A percentile compares a stretch with the other conserved stretches of the same genome.
phyloP scores from a whole-genome alignment of 2,329 filamentous ascomycete species.

The Scedosporium boydii region DNA sequence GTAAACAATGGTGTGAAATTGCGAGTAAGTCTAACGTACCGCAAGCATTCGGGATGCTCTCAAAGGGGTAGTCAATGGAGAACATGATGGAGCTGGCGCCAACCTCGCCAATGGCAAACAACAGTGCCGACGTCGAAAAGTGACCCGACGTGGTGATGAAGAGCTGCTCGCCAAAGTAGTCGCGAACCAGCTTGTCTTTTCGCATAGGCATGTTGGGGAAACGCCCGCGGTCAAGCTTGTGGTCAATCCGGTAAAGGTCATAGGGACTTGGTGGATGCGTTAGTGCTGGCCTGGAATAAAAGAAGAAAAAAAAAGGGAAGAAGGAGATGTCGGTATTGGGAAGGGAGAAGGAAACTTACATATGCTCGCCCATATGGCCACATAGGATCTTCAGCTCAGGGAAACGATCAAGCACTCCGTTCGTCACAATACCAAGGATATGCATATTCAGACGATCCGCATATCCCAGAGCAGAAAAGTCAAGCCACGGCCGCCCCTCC shows the following conservation, averaged over 20 bases:
- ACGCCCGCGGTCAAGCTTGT: background rate
- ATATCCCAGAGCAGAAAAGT: background rate
- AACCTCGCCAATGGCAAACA: slow-evolving; percentile 2
- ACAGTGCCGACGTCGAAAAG: background rate
- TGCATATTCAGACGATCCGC: slow-evolving; percentile 12
- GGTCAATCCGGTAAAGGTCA: background rate
- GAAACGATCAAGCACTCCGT: slow-evolving; percentile 24
- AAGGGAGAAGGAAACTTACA: background rate
- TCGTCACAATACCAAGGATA: slow-evolving; percentile 23
- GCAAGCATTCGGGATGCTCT: background rate
- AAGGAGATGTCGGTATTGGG: background rate
- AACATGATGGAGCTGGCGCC: background rate
- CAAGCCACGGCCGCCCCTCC: background rate
- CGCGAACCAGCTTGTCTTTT: background rate
- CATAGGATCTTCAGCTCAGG: slow-evolving; percentile 27
- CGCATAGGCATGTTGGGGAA: background rate
- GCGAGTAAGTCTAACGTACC: background rate
- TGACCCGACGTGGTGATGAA: slow-evolving; percentile 1
- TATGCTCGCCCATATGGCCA: slow-evolving; percentile 28
- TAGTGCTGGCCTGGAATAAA: background rate
- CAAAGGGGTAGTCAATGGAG: slow-evolving; percentile 2
- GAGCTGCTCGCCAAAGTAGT: background rate
- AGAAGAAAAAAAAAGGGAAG: background rate
- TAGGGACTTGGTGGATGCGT: background rate
- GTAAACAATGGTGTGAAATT: background rate